Percentiles rank a stretch among this genome's conserved stretches.
Evolutionary conservation across 176 grass and related monocot species (phyloP).

Genomic region (Sorghum bicolor): DNA sequence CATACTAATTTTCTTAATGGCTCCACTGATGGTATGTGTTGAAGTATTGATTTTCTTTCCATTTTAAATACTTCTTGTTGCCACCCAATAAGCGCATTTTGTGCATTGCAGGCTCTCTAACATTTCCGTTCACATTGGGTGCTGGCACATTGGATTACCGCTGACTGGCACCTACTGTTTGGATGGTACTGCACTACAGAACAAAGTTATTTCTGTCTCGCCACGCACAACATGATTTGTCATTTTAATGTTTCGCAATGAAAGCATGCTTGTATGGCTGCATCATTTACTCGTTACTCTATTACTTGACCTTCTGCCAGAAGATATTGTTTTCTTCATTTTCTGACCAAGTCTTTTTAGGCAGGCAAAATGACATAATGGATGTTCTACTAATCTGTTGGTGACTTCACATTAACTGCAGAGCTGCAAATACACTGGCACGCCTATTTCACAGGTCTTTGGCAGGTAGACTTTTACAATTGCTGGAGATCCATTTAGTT

Average conservation of each 20-base stretch:
- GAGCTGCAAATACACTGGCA: background rate
- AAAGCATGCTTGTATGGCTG: background rate
- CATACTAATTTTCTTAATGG: constrained; percentile 64
- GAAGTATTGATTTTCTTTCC: background rate
- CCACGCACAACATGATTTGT: background rate
- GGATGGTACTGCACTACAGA: background rate
- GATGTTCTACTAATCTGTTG: background rate
- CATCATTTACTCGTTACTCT: background rate
- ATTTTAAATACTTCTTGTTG: constrained; percentile 3
- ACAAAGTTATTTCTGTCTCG: background rate
- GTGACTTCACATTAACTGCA: background rate
- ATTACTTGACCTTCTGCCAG: background rate
- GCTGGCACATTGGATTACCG: constrained; percentile 57
- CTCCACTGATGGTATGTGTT: constrained; percentile 57
- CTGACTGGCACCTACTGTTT: constrained; percentile 34
- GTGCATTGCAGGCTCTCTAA: constrained; percentile 62
- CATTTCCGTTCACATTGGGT: constrained; percentile 71
- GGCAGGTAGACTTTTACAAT: background rate
- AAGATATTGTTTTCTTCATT: constrained; percentile 8
- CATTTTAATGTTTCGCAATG: background rate
- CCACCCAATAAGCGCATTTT: constrained; percentile 16
- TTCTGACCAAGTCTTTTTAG: background rate
- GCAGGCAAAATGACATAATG: constrained; percentile 6
- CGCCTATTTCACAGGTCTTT: constrained; percentile 8
- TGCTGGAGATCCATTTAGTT: background rate